phyloP scores from a whole-genome alignment of 192 early-diverging fungal genomes.

The Coemansia sp. region DNA sequence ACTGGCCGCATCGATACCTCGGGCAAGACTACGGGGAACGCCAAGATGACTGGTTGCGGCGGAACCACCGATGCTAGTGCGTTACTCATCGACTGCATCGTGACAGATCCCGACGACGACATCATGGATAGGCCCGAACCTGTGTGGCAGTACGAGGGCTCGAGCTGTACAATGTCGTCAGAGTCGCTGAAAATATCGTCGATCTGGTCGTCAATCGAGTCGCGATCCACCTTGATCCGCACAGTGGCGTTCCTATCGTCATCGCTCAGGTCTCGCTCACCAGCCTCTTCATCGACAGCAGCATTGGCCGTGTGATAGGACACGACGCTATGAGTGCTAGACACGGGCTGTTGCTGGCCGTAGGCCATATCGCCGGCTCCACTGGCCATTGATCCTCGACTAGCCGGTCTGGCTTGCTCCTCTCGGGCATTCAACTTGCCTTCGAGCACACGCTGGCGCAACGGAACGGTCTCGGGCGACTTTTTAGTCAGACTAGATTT shows the following conservation, averaged over 20 bases:
- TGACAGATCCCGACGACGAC: constrained; percentile 34
- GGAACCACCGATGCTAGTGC: constrained; percentile 20
- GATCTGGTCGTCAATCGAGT: constrained; percentile 28
- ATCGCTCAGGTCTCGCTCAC: constrained; percentile 1
- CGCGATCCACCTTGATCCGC: constrained; percentile 45
- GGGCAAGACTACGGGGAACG: constrained; percentile 40
- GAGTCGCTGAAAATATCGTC: constrained; percentile 56
- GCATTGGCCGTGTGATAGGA: constrained; percentile 42
- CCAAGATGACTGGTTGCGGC: constrained; percentile 28
- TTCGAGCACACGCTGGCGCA: constrained; percentile 41
- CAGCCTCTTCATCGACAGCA: neutral
- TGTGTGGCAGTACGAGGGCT: constrained; percentile 46
- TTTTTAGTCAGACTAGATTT: constrained; percentile 17
- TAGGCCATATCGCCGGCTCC: constrained; percentile 22
- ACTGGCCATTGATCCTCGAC: constrained; percentile 22
- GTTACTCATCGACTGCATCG: constrained; percentile 44
- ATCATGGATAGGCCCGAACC: constrained; percentile 38
- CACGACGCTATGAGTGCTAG: constrained; percentile 26
- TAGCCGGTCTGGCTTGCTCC: constrained; percentile 15
- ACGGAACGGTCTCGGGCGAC: constrained; percentile 15
- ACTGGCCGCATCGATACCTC: constrained; percentile 12
- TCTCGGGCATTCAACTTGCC: constrained; percentile 10
- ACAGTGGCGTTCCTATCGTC: constrained; percentile 27
- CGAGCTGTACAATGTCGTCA: constrained; percentile 44
- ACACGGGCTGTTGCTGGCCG: constrained; percentile 21